Base-by-base conservation (phyloP, 257 asterid species). In the Penstemon davidsonii region DNA sequence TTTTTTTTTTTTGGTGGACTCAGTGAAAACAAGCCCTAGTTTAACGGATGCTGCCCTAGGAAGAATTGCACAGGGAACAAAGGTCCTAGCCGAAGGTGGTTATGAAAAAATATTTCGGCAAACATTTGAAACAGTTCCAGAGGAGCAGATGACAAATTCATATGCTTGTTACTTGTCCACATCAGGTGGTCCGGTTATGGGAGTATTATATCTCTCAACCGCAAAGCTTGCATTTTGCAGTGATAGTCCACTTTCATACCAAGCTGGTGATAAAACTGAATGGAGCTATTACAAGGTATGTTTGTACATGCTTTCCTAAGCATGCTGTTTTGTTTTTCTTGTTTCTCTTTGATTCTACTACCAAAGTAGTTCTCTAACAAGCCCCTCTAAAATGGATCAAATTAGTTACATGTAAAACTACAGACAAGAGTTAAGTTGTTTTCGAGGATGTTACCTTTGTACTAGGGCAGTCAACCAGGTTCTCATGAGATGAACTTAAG, bases 161-260 rank as follows among this genome's bases (percentile, higher is more conserved):
- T 94, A 81, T 67, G 96, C 96, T 3, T 91, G 98, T 63, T 94
- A 94, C 82, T 76, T 94, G 60, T 94, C 99, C 68, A 94, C 99
- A 40, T 94, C 98, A 25, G 96, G 96, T 78, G 99, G 99, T 78
- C 98, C 99, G 18, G 99, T 91, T 59, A 91, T 91, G 96, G 99
- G 99, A 40, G 82, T 87, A 60, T 58, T 94, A 57, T 94, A 94
- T 49, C 72, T 94, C 52, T 94, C 99, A 55, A 78, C 89, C 64
- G 87, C 85, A 59, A 94, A 94, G 78, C 90, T 94, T 69, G 98
- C 97, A 49, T 94, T 94, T 80, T 86, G 88, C 73, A 94, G 99
- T 60, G 99, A 94, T 79, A 83, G 53, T 76, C 99, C 98, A 15
- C 96, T 91, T 44, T 78, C 93, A 4, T 91, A 89, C 78, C 83